Conservation (phyloP, 441 rosid genomes). For the Codiaeum variegatum region DNA sequence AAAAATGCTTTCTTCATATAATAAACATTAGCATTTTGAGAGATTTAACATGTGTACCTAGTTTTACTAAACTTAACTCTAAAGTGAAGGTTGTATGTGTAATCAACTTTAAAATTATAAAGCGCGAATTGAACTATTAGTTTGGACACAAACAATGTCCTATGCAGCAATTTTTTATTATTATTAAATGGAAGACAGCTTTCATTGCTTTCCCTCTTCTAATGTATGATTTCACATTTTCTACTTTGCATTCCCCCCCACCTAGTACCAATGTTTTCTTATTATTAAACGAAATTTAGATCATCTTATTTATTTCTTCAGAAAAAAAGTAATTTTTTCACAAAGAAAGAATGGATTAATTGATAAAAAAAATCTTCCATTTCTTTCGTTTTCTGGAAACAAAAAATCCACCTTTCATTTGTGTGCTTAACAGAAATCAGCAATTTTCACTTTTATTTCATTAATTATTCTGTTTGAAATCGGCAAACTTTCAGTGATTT, state of each 20-base stretch:
- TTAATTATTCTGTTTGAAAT: neutral
- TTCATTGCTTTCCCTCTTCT: neutral
- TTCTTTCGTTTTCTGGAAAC: neutral
- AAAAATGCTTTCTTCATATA: neutral
- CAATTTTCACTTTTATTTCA: neutral
- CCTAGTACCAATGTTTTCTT: neutral
- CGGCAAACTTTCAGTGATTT: neutral
- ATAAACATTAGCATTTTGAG: neutral
- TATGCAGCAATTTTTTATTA: no score
- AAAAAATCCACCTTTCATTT: neutral
- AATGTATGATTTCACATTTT: neutral
- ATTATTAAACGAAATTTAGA: neutral
- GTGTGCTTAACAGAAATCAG: neutral
- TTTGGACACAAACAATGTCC: neutral
- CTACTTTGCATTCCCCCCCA: neutral
- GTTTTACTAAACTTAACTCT: neutral
- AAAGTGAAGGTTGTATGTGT: neutral
- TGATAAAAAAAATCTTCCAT: no score
- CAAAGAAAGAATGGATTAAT: neutral
- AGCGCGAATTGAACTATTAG: neutral
- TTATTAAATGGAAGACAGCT: neutral
- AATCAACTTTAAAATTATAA: neutral
- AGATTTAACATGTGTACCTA: neutral
- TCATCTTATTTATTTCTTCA: neutral
- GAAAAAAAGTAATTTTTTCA: neutral